Conservation (phyloP, 495 filamentous ascomycete genomes). For the Neurospora sp. region DNA sequence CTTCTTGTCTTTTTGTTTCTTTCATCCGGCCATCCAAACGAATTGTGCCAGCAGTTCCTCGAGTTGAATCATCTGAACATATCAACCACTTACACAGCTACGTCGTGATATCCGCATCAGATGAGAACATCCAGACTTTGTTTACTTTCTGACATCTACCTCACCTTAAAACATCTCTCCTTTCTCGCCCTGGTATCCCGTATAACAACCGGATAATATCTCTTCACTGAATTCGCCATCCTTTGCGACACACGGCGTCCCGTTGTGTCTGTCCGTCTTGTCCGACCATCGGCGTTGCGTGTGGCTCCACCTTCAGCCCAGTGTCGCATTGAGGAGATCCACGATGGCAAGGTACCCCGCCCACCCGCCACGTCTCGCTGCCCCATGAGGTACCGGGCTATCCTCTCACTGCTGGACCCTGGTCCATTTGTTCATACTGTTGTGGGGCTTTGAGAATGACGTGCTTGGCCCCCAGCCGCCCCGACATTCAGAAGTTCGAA, state of each 20-base stretch:
- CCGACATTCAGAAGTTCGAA: not conserved
- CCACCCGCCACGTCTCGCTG: not conserved
- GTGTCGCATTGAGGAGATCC: not conserved
- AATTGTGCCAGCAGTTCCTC: not conserved
- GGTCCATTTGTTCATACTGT: not conserved
- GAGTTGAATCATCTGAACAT: not conserved
- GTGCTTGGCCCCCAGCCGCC: slow-evolving; percentile 7
- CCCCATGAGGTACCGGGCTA: not conserved
- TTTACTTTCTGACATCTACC: not conserved
- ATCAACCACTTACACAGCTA: not conserved
- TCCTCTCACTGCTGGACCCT: not conserved
- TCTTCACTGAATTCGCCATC: not conserved
- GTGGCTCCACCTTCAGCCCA: not conserved
- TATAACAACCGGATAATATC: not conserved
- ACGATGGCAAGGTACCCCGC: not conserved
- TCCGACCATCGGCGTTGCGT: not conserved
- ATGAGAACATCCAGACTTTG: not conserved
- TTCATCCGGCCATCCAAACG: not conserved
- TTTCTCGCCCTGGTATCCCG: not conserved
- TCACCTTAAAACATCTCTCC: not conserved
- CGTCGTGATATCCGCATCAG: not conserved
- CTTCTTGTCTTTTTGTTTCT: not conserved
- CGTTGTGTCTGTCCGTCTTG: not conserved
- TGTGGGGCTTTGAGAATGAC: slow-evolving; percentile 13
- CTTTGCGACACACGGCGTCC: not conserved